These are phyloP conservation scores for Dothistroma septosporum DNA, from an alignment of 2,329 filamentous ascomycete genomes.

Conservation along the genomic window DNA sequence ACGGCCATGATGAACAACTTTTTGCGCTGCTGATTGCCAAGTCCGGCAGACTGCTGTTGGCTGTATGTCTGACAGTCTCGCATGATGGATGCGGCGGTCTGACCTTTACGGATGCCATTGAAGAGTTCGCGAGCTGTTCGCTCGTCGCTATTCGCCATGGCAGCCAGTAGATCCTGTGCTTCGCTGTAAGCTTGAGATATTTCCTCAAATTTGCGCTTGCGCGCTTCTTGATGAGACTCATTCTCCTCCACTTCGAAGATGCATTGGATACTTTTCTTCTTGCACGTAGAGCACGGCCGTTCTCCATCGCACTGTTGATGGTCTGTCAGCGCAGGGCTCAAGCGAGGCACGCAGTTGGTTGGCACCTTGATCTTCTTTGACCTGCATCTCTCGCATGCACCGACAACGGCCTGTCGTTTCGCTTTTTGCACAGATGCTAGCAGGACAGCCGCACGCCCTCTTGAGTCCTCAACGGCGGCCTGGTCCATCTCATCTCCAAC, in stretches of 20 bases:
- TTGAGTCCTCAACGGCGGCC: neutral
- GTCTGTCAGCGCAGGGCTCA: neutral
- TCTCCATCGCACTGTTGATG: neutral
- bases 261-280: neutral
- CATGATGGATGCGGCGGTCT: neutral
- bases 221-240: neutral
- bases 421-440: neutral
- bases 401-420: neutral
- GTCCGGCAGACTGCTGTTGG: neutral
- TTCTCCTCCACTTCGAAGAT: neutral
- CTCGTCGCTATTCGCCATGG: neutral
- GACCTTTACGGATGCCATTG: neutral
- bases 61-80: neutral
- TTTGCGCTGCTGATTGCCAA: neutral
- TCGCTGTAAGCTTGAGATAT: neutral
- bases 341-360: neutral
- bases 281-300: neutral
- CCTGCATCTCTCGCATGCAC: neutral
- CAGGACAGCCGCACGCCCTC: neutral
- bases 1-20: neutral
- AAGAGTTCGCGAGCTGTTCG: neutral
- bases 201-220: neutral
- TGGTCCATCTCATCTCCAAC: neutral
- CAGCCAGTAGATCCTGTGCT: neutral
- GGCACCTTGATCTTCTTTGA: neutral